Base-by-base conservation (phyloP, 2,329 filamentous ascomycete genomes). In the Calonectria leucothoes region DNA sequence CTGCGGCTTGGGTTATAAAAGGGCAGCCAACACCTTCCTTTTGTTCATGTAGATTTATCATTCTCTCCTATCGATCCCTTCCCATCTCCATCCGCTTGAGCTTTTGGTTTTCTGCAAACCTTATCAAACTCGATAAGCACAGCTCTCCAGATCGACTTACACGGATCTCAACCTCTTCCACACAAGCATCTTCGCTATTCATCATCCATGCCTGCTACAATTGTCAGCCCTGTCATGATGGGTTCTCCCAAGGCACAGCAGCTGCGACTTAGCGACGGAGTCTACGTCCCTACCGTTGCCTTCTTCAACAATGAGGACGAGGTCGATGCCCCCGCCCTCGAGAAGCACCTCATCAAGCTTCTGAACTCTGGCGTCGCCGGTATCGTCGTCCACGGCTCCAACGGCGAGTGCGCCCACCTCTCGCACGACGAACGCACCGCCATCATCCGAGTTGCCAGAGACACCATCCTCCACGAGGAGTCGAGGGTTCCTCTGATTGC, bases 361-460 rank as follows among this genome's bases (percentile, higher is more conserved):
- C 93, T 94, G 61, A 88, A 92, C 79, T 90, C 93, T 42, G 94
- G 94, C 72, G 91, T 96, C 65, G 90, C 92, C 29, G 94, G 94
- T 15, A 89, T 97, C 64, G 93, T 94, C 63, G 94, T 93, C 12
- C 94, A 96, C 82, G 94, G 94, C 57, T 95, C 93, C 81, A 97
- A 96, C 80, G 94, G 94, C 79, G 94, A 97, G 86, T 94, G 94
- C 6, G 94, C 95, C 23, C 94, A 96, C 81, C 88, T 97, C 35
- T 92, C 92, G 33, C 92, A 93, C 77, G 87, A 89, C 29, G 94
- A 96, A 85, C 91, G 94, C 71, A 89, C 90, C 51, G 86, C 91
- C 67, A 91, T 96, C 76, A 95, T 84, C 87, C 5, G 86, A 88
- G 77, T 88, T 94, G 85, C 93, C 14, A 71, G 79, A 49, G 79